These are phyloP conservation scores for Eremochloa ophiuroides DNA, from an alignment of 176 grass and related monocot species.

Conservation along the genomic window DNA sequence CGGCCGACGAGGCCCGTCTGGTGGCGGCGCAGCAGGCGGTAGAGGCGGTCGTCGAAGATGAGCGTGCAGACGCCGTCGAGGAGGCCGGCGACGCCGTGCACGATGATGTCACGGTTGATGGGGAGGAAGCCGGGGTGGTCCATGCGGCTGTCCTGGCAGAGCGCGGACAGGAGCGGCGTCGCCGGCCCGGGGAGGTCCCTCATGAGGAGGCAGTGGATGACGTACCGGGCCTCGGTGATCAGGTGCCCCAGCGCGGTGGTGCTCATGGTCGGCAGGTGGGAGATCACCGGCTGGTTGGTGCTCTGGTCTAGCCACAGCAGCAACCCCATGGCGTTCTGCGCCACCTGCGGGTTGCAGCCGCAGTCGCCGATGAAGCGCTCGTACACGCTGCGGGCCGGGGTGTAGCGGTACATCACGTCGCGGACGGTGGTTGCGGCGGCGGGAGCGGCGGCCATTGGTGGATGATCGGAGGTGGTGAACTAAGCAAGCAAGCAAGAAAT, in stretches of 20 bases:
- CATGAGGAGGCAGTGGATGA: constrained; percentile 37
- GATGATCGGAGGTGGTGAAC: no score
- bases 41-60: constrained; percentile 50
- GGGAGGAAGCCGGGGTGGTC: constrained; percentile 43
- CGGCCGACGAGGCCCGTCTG: background rate
- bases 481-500: background rate
- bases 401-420: constrained; percentile 47
- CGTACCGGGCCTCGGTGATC: constrained; percentile 19
- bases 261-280: background rate
- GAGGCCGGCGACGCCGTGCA: constrained; percentile 21
- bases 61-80: constrained; percentile 38
- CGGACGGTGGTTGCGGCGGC: constrained; percentile 18
- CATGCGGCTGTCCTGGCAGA: constrained; percentile 1
- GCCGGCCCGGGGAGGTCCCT: background rate
- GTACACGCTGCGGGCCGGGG: constrained; percentile 24
- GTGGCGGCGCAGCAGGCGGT: constrained; percentile 10
- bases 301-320: constrained; percentile 50
- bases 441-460: background rate
- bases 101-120: constrained; percentile 32
- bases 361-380: constrained; percentile 17
- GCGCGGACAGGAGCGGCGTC: constrained; percentile 34
- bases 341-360: background rate
- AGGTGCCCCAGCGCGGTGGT: background rate
- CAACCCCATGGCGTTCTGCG: constrained; percentile 47
- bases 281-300: constrained; percentile 2